Percentiles rank a stretch among this genome's conserved stretches.
These are phyloP conservation scores for Candida chilensis DNA, from an alignment of 805 yeast species.

Conservation along the genomic window DNA sequence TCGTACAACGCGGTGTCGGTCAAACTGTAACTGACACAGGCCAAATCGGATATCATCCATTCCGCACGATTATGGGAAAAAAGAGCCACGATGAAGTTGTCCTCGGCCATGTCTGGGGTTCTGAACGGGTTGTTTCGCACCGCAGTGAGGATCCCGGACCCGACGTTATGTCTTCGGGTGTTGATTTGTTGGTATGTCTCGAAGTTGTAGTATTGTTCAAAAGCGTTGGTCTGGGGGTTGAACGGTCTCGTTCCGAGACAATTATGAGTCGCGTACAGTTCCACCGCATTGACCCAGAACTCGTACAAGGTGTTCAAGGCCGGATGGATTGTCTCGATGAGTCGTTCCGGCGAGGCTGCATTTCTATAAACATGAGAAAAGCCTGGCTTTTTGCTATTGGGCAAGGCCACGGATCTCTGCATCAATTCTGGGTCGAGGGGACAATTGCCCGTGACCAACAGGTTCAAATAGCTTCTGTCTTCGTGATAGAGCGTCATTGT, in stretches of 20 bases:
- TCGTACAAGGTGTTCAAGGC: conserved; percentile 26
- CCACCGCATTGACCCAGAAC: conserved; percentile 16
- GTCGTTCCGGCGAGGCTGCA: too few species aligned
- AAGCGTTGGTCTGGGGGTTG: conserved; percentile 20
- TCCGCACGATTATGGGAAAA: conserved; percentile 31
- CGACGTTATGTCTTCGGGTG: conserved; percentile 34
- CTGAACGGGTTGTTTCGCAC: too few species aligned
- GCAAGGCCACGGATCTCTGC: too few species aligned
- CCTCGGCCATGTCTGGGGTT: conserved; percentile 9
- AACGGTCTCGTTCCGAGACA: conserved; percentile 28
- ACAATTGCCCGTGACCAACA: too few species aligned
- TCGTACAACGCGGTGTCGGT: conserved; percentile 47
- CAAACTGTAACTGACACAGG: conserved; percentile 28
- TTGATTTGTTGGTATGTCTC: conserved; percentile 33
- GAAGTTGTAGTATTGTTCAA: conserved; percentile 30
- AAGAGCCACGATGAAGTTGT: conserved; percentile 24
- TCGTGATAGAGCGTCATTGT: too few species aligned
- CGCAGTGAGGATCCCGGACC: conserved; percentile 48
- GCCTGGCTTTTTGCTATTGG: too few species aligned
- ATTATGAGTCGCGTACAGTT: conserved; percentile 13
- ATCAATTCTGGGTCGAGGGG: too few species aligned
- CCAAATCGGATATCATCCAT: conserved; percentile 35
- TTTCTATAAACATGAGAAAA: too few species aligned
- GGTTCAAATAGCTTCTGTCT: too few species aligned
- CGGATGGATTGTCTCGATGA: conserved; percentile 16